Evolutionary conservation across 306 rosid species (phyloP).

Genomic region (Elaeagnus macrophylla): DNA sequence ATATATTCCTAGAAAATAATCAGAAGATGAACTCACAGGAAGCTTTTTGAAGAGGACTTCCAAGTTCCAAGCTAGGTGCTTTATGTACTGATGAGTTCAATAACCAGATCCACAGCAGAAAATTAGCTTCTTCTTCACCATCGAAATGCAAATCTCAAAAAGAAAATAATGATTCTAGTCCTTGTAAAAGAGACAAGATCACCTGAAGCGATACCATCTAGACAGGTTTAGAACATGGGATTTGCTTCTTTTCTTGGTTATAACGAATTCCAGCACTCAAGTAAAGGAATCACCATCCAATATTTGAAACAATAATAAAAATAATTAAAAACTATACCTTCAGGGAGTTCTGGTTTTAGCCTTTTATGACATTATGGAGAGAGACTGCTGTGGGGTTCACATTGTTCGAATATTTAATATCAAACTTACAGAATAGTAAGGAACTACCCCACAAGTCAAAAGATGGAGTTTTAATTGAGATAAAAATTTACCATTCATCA

Average conservation of each 20-base stretch:
- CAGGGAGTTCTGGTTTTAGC: no score
- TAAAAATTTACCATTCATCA: no score
- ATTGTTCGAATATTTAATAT: no score
- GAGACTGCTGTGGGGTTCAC: no score
- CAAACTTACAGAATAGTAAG: no score
- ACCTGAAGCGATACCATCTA: conserved; percentile 29
- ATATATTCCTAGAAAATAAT: conserved; percentile 1
- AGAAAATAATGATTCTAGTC: conserved; percentile 9
- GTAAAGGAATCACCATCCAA: background rate
- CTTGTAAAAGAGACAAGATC: conserved; percentile 29
- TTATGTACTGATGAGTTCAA: conserved; percentile 6
- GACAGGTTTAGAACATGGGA: conserved; percentile 24
- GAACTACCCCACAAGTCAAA: no score
- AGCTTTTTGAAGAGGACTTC: conserved; percentile 7
- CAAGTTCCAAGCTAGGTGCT: conserved; percentile 1
- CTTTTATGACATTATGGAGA: no score
- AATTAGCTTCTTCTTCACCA: conserved; percentile 11
- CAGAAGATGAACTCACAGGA: conserved; percentile 12
- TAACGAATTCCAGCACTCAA: conserved; percentile 7
- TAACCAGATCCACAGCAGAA: conserved; percentile 16
- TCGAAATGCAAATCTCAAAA: conserved; percentile 34
- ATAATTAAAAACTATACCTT: no score
- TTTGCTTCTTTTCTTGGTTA: conserved; percentile 1
- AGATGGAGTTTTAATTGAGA: no score
- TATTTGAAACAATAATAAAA: background rate